Conservation (phyloP, 495 filamentous ascomycete species). For the Penicillium macrosclerotiorum region DNA sequence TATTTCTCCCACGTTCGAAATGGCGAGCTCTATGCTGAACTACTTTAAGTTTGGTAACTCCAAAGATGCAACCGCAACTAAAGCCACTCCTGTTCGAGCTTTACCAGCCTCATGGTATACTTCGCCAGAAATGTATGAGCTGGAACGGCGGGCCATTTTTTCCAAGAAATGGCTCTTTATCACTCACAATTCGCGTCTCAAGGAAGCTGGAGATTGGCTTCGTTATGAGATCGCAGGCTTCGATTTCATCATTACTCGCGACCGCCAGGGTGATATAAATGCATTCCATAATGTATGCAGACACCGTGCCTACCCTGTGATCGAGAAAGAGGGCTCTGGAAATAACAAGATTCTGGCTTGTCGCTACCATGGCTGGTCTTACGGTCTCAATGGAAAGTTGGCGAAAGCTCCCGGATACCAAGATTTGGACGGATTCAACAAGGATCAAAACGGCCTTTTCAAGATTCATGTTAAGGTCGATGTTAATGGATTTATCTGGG, state of each 20-base stretch:
- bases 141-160: conserved; percentile 53
- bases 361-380: conserved; percentile 50
- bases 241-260: conserved; percentile 44
- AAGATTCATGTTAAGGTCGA: conserved; percentile 45
- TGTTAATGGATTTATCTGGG: conserved; percentile 52
- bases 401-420: conserved; percentile 56
- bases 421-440: conserved; percentile 50
- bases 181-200: conserved; percentile 47
- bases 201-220: conserved; percentile 47
- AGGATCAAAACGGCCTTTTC: conserved; percentile 43
- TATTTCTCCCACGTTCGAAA: too few relatives aligned
- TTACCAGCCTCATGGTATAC: conserved; percentile 51
- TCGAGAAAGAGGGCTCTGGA: conserved; percentile 44
- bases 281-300: conserved; percentile 57
- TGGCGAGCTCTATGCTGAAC: conserved; percentile 28
- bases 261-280: conserved; percentile 46
- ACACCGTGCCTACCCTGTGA: conserved; percentile 54
- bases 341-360: conserved; percentile 50
- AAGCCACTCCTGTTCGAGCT: conserved; percentile 28
- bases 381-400: conserved; percentile 53
- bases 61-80: conserved; percentile 13
- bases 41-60: conserved; percentile 31
- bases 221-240: conserved; percentile 48
- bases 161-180: conserved; percentile 49
- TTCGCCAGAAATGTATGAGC: conserved; percentile 46